Percentiles rank a stretch among this genome's conserved stretches.
Conservation (phyloP, 75 land plant species). For the Larix kaempferi region DNA sequence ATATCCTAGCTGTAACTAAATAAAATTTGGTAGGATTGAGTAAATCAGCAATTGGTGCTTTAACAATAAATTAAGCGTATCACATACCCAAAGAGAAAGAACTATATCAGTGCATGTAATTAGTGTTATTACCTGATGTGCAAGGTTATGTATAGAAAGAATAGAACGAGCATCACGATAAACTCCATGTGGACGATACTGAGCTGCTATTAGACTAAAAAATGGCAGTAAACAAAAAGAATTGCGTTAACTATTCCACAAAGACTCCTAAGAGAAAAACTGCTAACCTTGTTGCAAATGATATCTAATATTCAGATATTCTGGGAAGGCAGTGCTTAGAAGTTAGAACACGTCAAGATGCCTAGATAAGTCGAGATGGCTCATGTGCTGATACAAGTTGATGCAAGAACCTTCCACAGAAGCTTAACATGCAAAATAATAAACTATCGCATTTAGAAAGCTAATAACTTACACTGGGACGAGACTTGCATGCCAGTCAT, state of each 20-base stretch:
- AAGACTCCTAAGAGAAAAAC: neutral
- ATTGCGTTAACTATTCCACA: neutral
- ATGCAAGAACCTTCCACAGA: neutral
- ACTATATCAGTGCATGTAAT: neutral
- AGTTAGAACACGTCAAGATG: neutral
- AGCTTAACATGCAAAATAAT: neutral
- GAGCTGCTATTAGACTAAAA: constrained; percentile 79
- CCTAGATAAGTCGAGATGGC: neutral
- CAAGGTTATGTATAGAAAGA: constrained; percentile 82
- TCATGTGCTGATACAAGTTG: too few relatives aligned
- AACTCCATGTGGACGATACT: constrained; percentile 82
- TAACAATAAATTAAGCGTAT: neutral
- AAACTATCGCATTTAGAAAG: constrained; percentile 8
- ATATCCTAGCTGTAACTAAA: neutral
- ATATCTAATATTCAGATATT: neutral
- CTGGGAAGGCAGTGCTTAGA: neutral
- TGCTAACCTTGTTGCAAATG: neutral
- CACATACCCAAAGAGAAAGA: constrained; percentile 5
- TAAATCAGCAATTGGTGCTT: neutral
- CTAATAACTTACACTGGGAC: constrained; percentile 72
- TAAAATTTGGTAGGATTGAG: neutral
- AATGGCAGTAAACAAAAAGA: neutral
- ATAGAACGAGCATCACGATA: constrained; percentile 70
- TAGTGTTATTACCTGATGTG: constrained; percentile 71
- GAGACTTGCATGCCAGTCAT: constrained; percentile 98